Evolutionary conservation across 225 moss, liverwort and hornwort species (phyloP).

Genomic region (Polytrichum formosum): DNA sequence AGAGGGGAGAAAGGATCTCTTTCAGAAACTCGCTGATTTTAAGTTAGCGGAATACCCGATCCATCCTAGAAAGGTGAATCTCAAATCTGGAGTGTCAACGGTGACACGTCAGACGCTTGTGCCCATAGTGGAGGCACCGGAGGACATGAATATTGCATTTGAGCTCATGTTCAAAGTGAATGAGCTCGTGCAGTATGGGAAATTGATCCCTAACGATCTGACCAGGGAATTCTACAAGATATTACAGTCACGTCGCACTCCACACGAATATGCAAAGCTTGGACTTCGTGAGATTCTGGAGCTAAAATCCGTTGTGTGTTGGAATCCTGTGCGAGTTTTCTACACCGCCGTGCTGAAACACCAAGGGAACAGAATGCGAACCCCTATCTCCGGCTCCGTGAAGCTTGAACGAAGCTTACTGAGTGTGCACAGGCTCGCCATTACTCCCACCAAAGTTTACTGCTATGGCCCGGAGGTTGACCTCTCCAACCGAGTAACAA

Average conservation of each 20-base stretch:
- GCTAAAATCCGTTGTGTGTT: conserved; percentile 16
- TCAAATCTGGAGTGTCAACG: conserved; percentile 24
- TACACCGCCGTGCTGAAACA: conserved; percentile 15
- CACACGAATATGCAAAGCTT: conserved; percentile 9
- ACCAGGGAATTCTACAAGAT: conserved; percentile 47
- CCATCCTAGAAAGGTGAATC: conserved; percentile 12
- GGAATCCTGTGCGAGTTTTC: conserved; percentile 28
- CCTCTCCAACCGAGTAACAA: conserved; percentile 68
- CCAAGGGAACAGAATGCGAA: conserved; percentile 9
- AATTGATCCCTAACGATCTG: conserved; percentile 40
- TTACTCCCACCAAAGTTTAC: conserved; percentile 81
- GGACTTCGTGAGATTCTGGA: conserved; percentile 32
- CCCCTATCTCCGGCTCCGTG: conserved; percentile 14
- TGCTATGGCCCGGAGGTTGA: conserved; percentile 82
- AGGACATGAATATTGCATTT: conserved; percentile 32
- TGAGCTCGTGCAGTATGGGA: conserved; percentile 57
- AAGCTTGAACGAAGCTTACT: conserved; percentile 42
- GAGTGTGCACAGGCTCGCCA: conserved; percentile 60
- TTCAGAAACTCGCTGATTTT: conserved; percentile 32
- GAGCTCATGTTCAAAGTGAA: conserved; percentile 67
- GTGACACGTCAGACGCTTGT: conserved; percentile 48
- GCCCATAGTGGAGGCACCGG: conserved; percentile 57
- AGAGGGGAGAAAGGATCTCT: conserved; percentile 23
- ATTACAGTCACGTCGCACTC: conserved; percentile 20
- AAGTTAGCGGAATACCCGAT: conserved; percentile 28